Evolutionary conservation across 1,284 basidiomycete genomes (phyloP).

Genomic region (Microbotryum scabiosae): DNA sequence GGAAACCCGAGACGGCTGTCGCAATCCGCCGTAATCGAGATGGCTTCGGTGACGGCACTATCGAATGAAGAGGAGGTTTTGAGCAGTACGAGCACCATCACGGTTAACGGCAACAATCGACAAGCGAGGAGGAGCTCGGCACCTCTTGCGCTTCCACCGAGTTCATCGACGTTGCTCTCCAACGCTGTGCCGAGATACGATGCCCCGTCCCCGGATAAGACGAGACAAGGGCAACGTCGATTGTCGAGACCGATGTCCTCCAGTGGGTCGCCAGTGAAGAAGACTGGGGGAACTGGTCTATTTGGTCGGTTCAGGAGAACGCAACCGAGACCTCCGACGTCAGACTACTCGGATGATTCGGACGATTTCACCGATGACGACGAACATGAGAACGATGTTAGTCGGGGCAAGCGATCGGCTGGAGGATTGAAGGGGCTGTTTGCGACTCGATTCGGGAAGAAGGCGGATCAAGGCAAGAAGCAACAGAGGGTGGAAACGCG

Average conservation of each 20-base stretch:
- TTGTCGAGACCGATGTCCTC: background rate
- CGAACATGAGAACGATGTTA: constrained; percentile 11
- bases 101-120: constrained; percentile 9
- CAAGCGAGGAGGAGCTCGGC: background rate
- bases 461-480: background rate
- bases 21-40: constrained; percentile 10
- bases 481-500: background rate
- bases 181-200: constrained; percentile 17
- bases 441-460: background rate
- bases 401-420: background rate
- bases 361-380: constrained; percentile 21
- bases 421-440: background rate
- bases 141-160: background rate
- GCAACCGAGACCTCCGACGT: constrained; percentile 9
- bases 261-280: background rate
- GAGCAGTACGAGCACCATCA: background rate
- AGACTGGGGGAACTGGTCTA: constrained; percentile 11
- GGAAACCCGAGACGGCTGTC: constrained; percentile 13
- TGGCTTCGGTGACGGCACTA: constrained; percentile 1
- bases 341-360: too few relatives aligned
- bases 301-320: constrained; percentile 27
- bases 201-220: constrained; percentile 1
- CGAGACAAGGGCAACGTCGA: constrained; percentile 11
- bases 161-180: constrained; percentile 19
- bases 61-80: background rate